Evolutionary conservation across 2,329 filamentous ascomycete species (phyloP).

Genomic region (Aspergillus unguis): DNA sequence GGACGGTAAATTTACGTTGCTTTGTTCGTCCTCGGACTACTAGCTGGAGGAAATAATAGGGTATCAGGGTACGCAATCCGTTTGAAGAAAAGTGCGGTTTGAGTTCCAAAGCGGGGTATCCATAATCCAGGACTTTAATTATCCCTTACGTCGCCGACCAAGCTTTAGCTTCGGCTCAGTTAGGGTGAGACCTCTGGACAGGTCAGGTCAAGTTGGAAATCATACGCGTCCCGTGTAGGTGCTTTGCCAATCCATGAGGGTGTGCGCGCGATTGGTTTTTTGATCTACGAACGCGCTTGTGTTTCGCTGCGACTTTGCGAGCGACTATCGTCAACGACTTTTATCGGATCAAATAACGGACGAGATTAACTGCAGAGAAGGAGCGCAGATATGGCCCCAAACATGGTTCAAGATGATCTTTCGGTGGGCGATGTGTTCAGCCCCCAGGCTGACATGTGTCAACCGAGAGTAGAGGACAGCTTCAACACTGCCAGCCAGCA

Average conservation of each 20-base stretch:
- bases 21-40: slow-evolving; percentile 6
- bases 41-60: slow-evolving; percentile 1
- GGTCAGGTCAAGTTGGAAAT: too few species aligned
- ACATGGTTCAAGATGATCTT: slow-evolving; percentile 30
- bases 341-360: too few species aligned
- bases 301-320: background rate
- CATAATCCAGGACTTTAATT: too few species aligned
- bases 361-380: background rate
- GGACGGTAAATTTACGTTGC: slow-evolving; percentile 45
- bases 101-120: too few species aligned
- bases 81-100: too few species aligned
- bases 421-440: slow-evolving; percentile 41
- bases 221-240: too few species aligned
- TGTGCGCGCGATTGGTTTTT: background rate
- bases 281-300: slow-evolving; percentile 8
- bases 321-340: background rate
- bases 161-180: background rate
- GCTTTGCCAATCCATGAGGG: too few species aligned
- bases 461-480: slow-evolving; percentile 21
- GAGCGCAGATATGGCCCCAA: slow-evolving; percentile 14
- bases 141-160: slow-evolving; percentile 6
- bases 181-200: too few species aligned
- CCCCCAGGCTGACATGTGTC: slow-evolving; percentile 34
- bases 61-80: background rate
- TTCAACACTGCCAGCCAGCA: slow-evolving; percentile 20